Conservation (phyloP, 1,139 yeast species). For the Saccharomyces hybrid region DNA sequence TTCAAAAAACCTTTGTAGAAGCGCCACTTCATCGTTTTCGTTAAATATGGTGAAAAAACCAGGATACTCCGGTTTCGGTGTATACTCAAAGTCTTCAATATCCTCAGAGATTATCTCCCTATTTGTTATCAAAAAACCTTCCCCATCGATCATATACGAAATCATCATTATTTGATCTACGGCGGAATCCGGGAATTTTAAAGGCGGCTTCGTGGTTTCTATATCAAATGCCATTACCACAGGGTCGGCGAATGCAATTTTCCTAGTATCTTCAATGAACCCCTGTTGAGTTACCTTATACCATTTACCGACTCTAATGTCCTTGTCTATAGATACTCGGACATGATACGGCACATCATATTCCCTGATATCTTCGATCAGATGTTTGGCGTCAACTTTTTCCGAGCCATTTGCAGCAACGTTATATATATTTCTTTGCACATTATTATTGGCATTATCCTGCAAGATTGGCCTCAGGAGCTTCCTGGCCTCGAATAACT, state of each 20-base stretch:
- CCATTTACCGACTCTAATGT: constrained; percentile 94
- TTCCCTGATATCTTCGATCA: constrained; percentile 76
- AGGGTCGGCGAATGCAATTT: constrained; percentile 94
- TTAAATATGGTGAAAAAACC: constrained; percentile 87
- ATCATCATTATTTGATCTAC: constrained; percentile 99
- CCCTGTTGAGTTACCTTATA: constrained; percentile 70
- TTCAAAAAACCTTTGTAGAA: constrained; percentile 73
- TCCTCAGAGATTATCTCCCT: constrained; percentile 91
- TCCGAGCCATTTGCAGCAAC: constrained; percentile 12
- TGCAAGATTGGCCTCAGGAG: constrained; percentile 60
- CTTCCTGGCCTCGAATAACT: constrained; percentile 68
- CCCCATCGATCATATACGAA: constrained; percentile 98
- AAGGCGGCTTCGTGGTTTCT: constrained; percentile 94
- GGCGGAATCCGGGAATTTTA: constrained; percentile 89
- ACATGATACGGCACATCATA: constrained; percentile 97
- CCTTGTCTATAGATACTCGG: constrained; percentile 82
- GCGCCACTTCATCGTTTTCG: constrained; percentile 74
- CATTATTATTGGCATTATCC: constrained; percentile 57
- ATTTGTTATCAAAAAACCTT: constrained; percentile 88
- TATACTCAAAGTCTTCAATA: constrained; percentile 93
- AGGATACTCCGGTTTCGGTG: constrained; percentile 94
- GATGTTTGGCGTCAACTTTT: constrained; percentile 49
- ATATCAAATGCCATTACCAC: constrained; percentile 96
- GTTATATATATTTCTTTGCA: constrained; percentile 60
- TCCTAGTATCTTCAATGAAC: constrained; percentile 49